Percentiles rank a stretch among this genome's conserved stretches.
Conservation (phyloP, 2,329 filamentous ascomycete species). For the Myriosclerotinia curreyana region DNA sequence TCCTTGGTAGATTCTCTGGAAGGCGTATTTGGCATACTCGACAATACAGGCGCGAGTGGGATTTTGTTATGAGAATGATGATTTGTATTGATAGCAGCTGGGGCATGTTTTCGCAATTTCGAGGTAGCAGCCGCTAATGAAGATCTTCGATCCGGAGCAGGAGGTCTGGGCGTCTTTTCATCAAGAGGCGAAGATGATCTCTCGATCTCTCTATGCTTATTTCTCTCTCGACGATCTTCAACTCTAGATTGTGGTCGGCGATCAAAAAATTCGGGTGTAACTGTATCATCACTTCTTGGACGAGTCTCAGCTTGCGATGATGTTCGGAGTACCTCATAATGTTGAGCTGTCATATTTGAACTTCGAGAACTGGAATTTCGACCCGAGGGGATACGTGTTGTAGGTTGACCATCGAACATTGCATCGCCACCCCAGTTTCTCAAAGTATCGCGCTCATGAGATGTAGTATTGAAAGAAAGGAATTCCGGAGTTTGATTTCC, state of each 20-base stretch:
- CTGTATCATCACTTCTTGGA: slow-evolving; percentile 29
- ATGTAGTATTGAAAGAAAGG: slow-evolving; percentile 29
- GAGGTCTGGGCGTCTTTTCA: slow-evolving; percentile 20
- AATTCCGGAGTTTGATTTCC: slow-evolving; percentile 32
- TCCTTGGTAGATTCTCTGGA: background rate
- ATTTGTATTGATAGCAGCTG: background rate
- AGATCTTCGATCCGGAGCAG: slow-evolving; percentile 35
- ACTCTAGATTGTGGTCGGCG: background rate
- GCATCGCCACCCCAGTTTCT: slow-evolving; percentile 35
- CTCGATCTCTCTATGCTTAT: background rate
- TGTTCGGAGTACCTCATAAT: slow-evolving; percentile 26
- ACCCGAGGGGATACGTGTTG: slow-evolving; percentile 27
- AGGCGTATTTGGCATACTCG: background rate
- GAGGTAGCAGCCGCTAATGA: slow-evolving; percentile 31
- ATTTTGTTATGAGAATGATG: slow-evolving; percentile 2
- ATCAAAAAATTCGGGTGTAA: slow-evolving; percentile 14
- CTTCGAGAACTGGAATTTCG: background rate
- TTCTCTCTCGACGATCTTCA: slow-evolving; percentile 15
- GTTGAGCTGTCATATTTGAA: slow-evolving; percentile 14
- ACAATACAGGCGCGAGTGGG: background rate
- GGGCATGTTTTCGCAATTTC: slow-evolving; percentile 28
- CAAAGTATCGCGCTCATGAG: background rate
- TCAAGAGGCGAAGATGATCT: slow-evolving; percentile 24
- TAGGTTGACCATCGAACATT: slow-evolving; percentile 31
- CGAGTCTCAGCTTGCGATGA: slow-evolving; percentile 25